phyloP scores from a whole-genome alignment of 495 filamentous ascomycete genomes.

The Trichoderma asperelloides region DNA sequence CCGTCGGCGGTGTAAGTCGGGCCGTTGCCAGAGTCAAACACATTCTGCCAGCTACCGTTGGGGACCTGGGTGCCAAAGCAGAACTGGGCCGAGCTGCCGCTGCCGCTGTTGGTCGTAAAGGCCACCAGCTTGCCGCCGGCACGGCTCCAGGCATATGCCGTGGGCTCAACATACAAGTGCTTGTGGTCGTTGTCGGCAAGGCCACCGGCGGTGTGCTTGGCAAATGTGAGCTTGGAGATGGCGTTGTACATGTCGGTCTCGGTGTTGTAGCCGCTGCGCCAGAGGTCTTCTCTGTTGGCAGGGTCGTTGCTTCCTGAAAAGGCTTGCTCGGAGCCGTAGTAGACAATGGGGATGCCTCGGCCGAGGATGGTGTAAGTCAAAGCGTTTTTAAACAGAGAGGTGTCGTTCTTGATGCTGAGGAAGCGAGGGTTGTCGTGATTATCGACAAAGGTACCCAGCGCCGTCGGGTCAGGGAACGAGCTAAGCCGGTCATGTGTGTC shows the following conservation, averaged over 20 bases:
- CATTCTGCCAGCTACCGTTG: constrained; percentile 21
- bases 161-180: constrained; percentile 29
- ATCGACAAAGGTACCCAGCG: constrained; percentile 67
- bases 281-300: constrained; percentile 64
- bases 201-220: constrained; percentile 22
- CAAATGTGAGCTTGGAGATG: constrained; percentile 33
- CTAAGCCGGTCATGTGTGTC: constrained; percentile 50
- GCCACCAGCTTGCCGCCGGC: constrained; percentile 30
- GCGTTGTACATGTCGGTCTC: constrained; percentile 49
- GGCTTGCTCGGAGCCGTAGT: constrained; percentile 63
- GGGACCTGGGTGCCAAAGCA: constrained; percentile 29
- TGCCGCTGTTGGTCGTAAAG: constrained; percentile 31
- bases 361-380: constrained; percentile 63
- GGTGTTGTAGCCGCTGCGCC: constrained; percentile 57
- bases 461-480: constrained; percentile 48
- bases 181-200: constrained; percentile 30
- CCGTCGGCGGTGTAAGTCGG: constrained; percentile 17
- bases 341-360: constrained; percentile 43
- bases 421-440: constrained; percentile 74
- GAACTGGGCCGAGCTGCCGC: constrained; percentile 21
- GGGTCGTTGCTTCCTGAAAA: constrained; percentile 51
- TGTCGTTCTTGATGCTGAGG: constrained; percentile 46
- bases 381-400: constrained; percentile 54
- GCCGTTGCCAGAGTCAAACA: constrained; percentile 12
- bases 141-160: constrained; percentile 32